A percentile compares a stretch with the other conserved stretches of the same genome.
These are phyloP conservation scores for Psilocybe mexicana DNA, from an alignment of 1,284 basidiomycete species.

Conservation along the genomic window DNA sequence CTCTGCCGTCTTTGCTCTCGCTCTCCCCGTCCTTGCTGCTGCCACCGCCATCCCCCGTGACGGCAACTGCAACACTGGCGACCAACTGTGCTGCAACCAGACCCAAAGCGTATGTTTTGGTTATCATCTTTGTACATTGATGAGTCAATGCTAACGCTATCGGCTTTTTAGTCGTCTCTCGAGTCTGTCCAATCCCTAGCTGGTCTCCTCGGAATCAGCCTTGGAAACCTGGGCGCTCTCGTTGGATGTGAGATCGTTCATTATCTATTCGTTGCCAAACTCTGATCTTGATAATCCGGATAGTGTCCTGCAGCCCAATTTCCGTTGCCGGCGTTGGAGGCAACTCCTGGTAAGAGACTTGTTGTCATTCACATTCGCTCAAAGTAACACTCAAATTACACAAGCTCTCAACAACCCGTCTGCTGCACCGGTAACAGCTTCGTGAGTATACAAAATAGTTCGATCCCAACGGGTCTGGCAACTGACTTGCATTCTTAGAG, in stretches of 20 bases:
- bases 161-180: background rate
- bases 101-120: constrained; percentile 2
- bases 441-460: constrained; percentile 5
- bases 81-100: constrained; percentile 19
- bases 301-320: constrained; percentile 25
- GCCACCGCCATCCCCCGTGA: constrained; percentile 13
- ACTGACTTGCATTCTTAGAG: background rate
- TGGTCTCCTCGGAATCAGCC: constrained; percentile 20
- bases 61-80: constrained; percentile 17
- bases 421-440: constrained; percentile 20
- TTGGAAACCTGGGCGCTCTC: constrained; percentile 16
- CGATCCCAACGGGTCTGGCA: too few species aligned
- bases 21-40: constrained; percentile 20
- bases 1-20: constrained; percentile 17
- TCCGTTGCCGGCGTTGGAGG: constrained; percentile 18
- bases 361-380: too few species aligned
- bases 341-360: constrained; percentile 14
- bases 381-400: too few species aligned
- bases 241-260: constrained; percentile 22
- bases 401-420: constrained; percentile 12
- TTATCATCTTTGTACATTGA: background rate
- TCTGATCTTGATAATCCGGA: background rate
- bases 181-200: background rate
- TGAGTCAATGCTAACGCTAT: too few species aligned
- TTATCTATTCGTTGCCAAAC: background rate